Base-by-base conservation (phyloP, 176 grass and related monocot species). In the Canna indica region DNA sequence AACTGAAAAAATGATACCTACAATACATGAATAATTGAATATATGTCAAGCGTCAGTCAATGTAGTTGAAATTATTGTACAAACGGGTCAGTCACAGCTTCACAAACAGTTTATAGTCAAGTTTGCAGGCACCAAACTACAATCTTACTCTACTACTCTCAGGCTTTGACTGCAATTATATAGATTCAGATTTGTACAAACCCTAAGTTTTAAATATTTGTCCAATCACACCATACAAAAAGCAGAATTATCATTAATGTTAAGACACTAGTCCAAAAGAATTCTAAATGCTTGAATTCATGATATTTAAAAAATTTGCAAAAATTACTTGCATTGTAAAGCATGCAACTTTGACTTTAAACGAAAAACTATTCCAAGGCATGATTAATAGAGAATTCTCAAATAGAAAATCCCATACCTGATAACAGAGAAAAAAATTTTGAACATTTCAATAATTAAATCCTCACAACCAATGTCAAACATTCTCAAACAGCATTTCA, bases 401-500 rank as follows among this genome's bases (percentile, higher is more conserved):
- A 11, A 72, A 29, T 77, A 82, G 41, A 74, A 62, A 61, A 59
- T 71, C 7, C 76, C 76, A 72, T 87, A 88, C 93, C 83, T 90
- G 22, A 85, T 64, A 69, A 70, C 80, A 72, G 80, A 85, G 80
- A 97, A 92, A 83, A 97, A 92, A 52, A 82, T 70, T 75, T 84
- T 90, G 30, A 91, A 82, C 89, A 97, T 81, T 64, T 97, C 86
- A 66, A 97, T 77, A 67, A 92, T 82, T 82, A 97, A 73, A 64
- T 92, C 83, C 58, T 90, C 81, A 13, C 88, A 87, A 47, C 82
- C 86, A 75, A 91, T 87, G 76, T 97, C 90, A 11, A 97, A 78
- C 84, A 97, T 86, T 82, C 92, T 87, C 73, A 97, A 70, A 81
- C 76, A 90, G 66, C 94, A 97, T 69, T 77, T 89, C 77, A 97